Evolutionary conservation across 2,329 filamentous ascomycete genomes (phyloP), one percentile per base, ranked within the genome.

Genomic region (Xylariaceae sp.): DNA sequence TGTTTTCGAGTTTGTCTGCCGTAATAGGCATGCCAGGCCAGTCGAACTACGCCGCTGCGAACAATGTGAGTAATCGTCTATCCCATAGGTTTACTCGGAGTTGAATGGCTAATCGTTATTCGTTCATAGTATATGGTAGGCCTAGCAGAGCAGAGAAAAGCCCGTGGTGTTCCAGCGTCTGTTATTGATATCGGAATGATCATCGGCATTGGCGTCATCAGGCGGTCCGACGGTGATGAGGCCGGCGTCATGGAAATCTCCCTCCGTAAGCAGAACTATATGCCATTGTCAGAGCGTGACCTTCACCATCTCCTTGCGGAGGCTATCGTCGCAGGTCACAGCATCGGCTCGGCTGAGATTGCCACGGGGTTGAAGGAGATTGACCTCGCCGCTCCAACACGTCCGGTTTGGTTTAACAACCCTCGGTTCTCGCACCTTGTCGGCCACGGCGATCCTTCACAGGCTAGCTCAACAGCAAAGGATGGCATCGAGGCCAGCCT

Each of bases 241-340:
- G 23, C 23, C 9, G 23, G 23, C 4, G 23, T 26, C 23, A 26
- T 26, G 23, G 23, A 26, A 26, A 26, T 4, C 23, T 26, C 32
- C 29, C 44, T 41, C 10, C 20, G 42, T 29, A 40, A 50, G 18
- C 18, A 37, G 3, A 41, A 52, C 26, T 54, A 54, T 45, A 60
- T 56, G 40, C 41, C 42, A 10, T 47, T 59, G 14, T 56, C 57
- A 1, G 77, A 78, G 52, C 50, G 58, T 3, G 75, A 77, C 19
- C 62, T 78, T 16, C 73, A 74, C 54, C 67, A 72, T 6, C 50
- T 72, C 18, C 73, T 79, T 32, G 73, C 75, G 1, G 74, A 79
- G 54, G 72, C 71, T 1, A 68, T 79, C 7, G 26, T 73, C 0
- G 65, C 69, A 23, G 72, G 74, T 20, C 63, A 47, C 16, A 9